A percentile compares a stretch with the other conserved stretches of the same genome.
Evolutionary conservation across 148 eudicot genomes (phyloP).

Genomic region (Rheum nobile): DNA sequence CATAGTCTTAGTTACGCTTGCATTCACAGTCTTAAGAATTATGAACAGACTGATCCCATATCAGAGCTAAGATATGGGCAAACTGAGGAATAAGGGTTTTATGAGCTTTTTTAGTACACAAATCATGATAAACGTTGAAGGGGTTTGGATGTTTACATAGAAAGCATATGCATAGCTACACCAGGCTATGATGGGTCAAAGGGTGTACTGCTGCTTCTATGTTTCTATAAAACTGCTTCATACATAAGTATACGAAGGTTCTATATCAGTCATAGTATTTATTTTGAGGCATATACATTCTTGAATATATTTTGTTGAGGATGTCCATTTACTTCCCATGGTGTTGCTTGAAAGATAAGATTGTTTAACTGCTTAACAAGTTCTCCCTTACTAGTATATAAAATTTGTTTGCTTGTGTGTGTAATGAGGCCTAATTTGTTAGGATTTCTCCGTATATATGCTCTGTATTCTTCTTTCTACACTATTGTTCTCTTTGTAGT

Average conservation of each 20-base stretch:
- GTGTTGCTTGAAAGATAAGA: not conserved
- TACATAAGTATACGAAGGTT: not conserved
- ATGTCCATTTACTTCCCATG: not conserved
- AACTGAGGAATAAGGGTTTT: not conserved
- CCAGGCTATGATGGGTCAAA: too few relatives aligned
- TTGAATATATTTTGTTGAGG: not conserved
- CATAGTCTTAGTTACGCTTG: not conserved
- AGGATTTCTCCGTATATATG: too few relatives aligned
- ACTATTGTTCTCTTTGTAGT: too few relatives aligned
- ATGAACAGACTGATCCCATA: not conserved
- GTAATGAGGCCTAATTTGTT: too few relatives aligned
- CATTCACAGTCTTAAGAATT: not conserved
- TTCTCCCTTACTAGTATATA: too few relatives aligned
- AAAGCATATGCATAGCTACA: too few relatives aligned
- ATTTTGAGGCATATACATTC: not conserved
- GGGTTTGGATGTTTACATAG: not conserved
- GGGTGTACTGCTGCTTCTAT: not conserved
- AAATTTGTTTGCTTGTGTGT: too few relatives aligned
- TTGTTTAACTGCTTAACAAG: not conserved
- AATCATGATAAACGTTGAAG: not conserved
- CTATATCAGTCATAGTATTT: not conserved
- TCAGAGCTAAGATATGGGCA: not conserved
- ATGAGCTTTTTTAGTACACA: not conserved
- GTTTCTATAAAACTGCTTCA: too few relatives aligned
- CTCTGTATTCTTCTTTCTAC: too few relatives aligned